Evolutionary conservation across 306 rosid genomes (phyloP), one percentile per base, ranked within the genome.

Genomic region (Trichosanthes truncata): DNA sequence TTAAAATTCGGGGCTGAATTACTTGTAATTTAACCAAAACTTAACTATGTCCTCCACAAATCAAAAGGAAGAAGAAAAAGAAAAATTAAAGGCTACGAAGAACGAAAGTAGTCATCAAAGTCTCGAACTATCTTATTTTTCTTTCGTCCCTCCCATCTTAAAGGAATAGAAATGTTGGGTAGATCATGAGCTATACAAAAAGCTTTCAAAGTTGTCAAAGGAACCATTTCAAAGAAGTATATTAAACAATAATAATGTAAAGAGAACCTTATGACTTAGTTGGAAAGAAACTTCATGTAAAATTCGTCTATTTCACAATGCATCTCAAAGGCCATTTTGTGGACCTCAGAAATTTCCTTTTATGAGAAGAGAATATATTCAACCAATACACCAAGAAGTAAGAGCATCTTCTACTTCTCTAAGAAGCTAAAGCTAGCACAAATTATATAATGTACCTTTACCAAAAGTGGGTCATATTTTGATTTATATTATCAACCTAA

Each of bases 281-380:
- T 1, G 18, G 7, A 25, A 73, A 68, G 52, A 6, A 40, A 68
- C 7, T 65, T 65, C 13, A 65, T 65, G 46, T 3, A 65, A 35
- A 18, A 65, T 4, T 65, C 3, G 3, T 21, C 4, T 21, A 11
- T 69, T 23, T 45, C 53, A 69, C 31, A 40, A 35, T 65, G 33
- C 17, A 20, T 17, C 53, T 38, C 76, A 69, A 69, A 69, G 76
- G n/a, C 56, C 56, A 43, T 41, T 68, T 69, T 69, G 76, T 69
- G 76, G 76, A 43, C 76, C 55, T 40, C 21, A 69, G 2, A 71
- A 71, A 43, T 21, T 71, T 48, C 48, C 5, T 53, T 45, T 71
- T 68, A 13, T n/a, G 51, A 68, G 45, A 35, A 35, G 31, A 40
- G 75, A 68, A 68, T 68, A 68, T 68, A 40, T 68, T 68, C 75